These are phyloP conservation scores for Shiraia bambusicola DNA, from an alignment of 2,329 filamentous ascomycete species.

Conservation along the genomic window DNA sequence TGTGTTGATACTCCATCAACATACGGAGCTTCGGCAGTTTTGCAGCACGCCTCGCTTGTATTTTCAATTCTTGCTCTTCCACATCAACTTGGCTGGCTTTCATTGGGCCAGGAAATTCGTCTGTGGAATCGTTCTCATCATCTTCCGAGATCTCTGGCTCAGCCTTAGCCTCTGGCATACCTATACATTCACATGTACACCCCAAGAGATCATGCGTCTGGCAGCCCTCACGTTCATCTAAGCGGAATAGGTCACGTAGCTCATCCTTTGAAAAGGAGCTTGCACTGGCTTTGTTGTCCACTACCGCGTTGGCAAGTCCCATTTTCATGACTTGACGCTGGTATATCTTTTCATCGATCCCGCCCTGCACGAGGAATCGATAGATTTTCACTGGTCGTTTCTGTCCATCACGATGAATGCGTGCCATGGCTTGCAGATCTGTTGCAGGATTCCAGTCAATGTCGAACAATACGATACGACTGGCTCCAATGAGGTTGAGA, in stretches of 20 bases:
- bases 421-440: slow-evolving; percentile 73
- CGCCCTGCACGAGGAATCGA: slow-evolving; percentile 66
- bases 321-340: slow-evolving; percentile 72
- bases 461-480: slow-evolving; percentile 69
- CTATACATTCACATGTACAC: slow-evolving; percentile 62
- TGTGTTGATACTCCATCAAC: slow-evolving; percentile 58
- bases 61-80: slow-evolving; percentile 47
- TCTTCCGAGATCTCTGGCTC: slow-evolving; percentile 17
- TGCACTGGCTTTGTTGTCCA: slow-evolving; percentile 64
- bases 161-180: slow-evolving; percentile 31
- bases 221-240: slow-evolving; percentile 62
- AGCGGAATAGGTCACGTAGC: slow-evolving; percentile 64
- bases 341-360: slow-evolving; percentile 73
- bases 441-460: slow-evolving; percentile 76
- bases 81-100: slow-evolving; percentile 51
- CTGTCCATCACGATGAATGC: slow-evolving; percentile 72
- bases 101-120: slow-evolving; percentile 30
- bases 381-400: slow-evolving; percentile 69
- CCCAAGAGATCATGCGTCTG: slow-evolving; percentile 69
- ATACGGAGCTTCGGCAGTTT: slow-evolving; percentile 50
- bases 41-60: slow-evolving; percentile 40
- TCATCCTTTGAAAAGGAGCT: slow-evolving; percentile 67
- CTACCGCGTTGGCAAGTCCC: slow-evolving; percentile 69
- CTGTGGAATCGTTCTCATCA: slow-evolving; percentile 25
- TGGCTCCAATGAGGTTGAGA: slow-evolving; percentile 70